Conservation (phyloP, 1,139 yeast species). For the Meyerozyma smithsonii region DNA sequence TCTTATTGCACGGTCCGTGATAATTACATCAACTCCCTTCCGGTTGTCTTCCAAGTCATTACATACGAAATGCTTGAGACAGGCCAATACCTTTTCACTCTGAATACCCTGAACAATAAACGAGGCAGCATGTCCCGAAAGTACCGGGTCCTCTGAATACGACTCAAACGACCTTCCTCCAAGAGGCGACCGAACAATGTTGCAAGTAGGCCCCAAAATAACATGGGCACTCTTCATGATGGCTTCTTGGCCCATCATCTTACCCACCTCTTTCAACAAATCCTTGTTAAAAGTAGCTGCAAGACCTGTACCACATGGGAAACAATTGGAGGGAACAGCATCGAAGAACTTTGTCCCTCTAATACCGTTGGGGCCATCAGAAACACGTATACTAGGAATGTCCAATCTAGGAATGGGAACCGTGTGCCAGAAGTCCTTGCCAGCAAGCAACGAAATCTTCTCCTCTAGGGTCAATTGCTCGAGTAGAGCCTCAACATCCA, state of each 20-base stretch:
- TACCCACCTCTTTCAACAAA: conserved; percentile 31
- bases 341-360: conserved; percentile 48
- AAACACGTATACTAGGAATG: conserved; percentile 30
- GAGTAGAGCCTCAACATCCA: conserved; percentile 43
- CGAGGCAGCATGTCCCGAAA: conserved; percentile 50
- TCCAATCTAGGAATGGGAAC: conserved; percentile 41
- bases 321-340: conserved; percentile 46
- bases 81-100: conserved; percentile 46
- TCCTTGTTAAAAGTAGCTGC: conserved; percentile 40
- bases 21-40: conserved; percentile 40
- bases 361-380: conserved; percentile 55
- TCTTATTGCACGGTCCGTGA: conserved; percentile 56
- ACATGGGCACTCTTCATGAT: conserved; percentile 45
- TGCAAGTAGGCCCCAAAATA: conserved; percentile 51
- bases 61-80: conserved; percentile 56
- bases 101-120: conserved; percentile 52
- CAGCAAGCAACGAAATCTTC: conserved; percentile 45
- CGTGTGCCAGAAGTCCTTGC: conserved; percentile 56
- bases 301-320: conserved; percentile 42
- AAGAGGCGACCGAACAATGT: conserved; percentile 54
- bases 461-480: conserved; percentile 41
- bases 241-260: conserved; percentile 47
- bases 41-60: conserved; percentile 59
- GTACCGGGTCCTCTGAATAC: conserved; percentile 57
- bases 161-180: conserved; percentile 67